Evolutionary conservation across 257 asterid genomes (phyloP).

Genomic region (Fraxinus pennsylvanica): DNA sequence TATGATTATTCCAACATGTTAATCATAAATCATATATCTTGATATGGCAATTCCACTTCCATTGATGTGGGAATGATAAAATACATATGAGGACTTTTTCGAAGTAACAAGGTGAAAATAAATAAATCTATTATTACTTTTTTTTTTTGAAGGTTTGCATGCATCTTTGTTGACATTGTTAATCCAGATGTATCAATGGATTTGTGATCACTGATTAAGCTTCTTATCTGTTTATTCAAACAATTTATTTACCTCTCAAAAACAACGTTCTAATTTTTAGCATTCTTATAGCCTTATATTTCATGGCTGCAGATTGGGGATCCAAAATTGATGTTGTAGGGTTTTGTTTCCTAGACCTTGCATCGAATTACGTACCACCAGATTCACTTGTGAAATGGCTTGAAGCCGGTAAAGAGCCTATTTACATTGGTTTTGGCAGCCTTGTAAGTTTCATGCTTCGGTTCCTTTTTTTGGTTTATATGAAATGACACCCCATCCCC

Average conservation of each 20-base stretch:
- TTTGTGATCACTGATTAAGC: neutral
- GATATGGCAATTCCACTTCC: neutral
- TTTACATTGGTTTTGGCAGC: slow-evolving; percentile 94
- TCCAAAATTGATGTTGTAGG: slow-evolving; percentile 89
- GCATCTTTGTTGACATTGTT: neutral
- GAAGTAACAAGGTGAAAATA: neutral
- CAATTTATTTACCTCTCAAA: neutral
- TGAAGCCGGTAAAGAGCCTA: slow-evolving; percentile 66
- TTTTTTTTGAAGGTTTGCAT: neutral
- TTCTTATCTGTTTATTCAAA: neutral
- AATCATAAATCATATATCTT: too few species aligned
- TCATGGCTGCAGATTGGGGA: slow-evolving; percentile 78
- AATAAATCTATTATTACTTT: neutral
- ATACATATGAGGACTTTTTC: neutral
- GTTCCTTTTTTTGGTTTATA: neutral
- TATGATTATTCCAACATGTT: too few species aligned
- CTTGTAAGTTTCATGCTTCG: slow-evolving; percentile 58
- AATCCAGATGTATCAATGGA: neutral
- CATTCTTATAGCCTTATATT: neutral
- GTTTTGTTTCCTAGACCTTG: slow-evolving; percentile 91
- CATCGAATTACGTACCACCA: slow-evolving; percentile 78
- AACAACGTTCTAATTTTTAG: neutral
- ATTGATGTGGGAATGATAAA: neutral
- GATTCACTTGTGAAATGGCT: slow-evolving; percentile 78
- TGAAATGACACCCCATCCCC: neutral